Percentiles rank a stretch among this genome's conserved stretches.
Conservation (phyloP, 2,329 filamentous ascomycete genomes). For the Alternaria arbusti region DNA sequence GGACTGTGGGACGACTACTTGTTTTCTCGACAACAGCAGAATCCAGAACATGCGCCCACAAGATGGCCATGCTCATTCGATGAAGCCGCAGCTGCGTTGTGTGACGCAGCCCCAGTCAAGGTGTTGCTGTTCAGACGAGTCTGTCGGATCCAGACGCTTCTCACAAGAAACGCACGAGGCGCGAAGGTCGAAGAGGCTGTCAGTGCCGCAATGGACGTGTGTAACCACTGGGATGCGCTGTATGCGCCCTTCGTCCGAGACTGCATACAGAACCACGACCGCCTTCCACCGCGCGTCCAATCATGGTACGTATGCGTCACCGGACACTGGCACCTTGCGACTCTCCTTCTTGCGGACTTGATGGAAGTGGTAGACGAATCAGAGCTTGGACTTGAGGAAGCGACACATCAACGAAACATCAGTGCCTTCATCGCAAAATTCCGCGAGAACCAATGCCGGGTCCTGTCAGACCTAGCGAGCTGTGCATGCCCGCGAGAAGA, state of each 20-base stretch:
- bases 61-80: constrained; percentile 64
- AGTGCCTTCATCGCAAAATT: constrained; percentile 50
- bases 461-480: constrained; percentile 58
- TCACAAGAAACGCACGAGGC: constrained; percentile 50
- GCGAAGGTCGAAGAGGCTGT: constrained; percentile 58
- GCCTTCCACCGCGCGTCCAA: constrained; percentile 60
- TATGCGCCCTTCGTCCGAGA: constrained; percentile 62
- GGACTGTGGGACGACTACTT: constrained; percentile 50
- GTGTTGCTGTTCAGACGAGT: constrained; percentile 65
- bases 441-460: constrained; percentile 53
- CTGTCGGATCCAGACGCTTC: constrained; percentile 61
- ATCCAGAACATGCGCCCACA: constrained; percentile 24
- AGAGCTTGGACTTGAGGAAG: constrained; percentile 27
- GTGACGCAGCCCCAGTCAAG: constrained; percentile 63
- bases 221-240: constrained; percentile 61
- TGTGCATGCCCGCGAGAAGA: constrained; percentile 50
- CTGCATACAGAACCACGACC: constrained; percentile 58
- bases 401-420: constrained; percentile 32
- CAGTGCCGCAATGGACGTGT: constrained; percentile 56
- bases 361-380: constrained; percentile 59
- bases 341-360: constrained; percentile 62
- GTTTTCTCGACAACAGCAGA: constrained; percentile 41
- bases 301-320: constrained; percentile 66
- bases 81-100: constrained; percentile 58
- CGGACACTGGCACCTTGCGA: constrained; percentile 65